Conservation (phyloP, 768 basidiomycete genomes). For the Podaxis mareebaensis region DNA sequence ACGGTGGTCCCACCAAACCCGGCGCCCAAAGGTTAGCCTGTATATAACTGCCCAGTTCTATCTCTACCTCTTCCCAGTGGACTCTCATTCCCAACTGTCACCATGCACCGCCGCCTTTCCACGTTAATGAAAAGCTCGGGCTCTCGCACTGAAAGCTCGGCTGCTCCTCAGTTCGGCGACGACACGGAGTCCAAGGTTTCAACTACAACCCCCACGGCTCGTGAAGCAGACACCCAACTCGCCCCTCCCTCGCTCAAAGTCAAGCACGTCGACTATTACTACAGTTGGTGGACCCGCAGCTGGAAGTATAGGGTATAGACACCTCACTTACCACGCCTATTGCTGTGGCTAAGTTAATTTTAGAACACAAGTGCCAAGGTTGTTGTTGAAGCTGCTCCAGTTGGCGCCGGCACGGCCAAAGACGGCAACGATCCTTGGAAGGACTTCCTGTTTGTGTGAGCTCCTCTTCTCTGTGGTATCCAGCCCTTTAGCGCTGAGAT, state of each 20-base stretch:
- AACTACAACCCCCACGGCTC: conserved; percentile 29
- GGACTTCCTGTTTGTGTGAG: conserved; percentile 55
- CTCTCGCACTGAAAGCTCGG: conserved; percentile 19
- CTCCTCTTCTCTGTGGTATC: not conserved
- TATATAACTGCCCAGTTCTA: not conserved
- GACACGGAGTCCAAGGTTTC: conserved; percentile 37
- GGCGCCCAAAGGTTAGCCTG: not conserved
- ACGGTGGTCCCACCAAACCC: not conserved
- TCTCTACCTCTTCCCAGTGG: not conserved
- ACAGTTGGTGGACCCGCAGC: conserved; percentile 52
- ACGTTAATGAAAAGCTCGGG: conserved; percentile 24
- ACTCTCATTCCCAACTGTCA: conserved; percentile 3
- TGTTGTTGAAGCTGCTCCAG: conserved; percentile 45
- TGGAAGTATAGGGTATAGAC: conserved; percentile 55
- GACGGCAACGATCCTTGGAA: conserved; percentile 56
- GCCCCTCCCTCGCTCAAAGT: conserved; percentile 53
- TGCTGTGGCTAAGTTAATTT: not conserved
- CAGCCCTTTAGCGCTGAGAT: not conserved
- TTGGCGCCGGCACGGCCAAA: conserved; percentile 28
- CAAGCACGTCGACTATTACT: conserved; percentile 62
- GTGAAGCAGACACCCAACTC: conserved; percentile 26
- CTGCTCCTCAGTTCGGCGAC: conserved; percentile 25
- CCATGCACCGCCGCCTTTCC: conserved; percentile 28
- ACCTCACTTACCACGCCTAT: not conserved
- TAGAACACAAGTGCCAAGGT: conserved; percentile 58